phyloP scores from a whole-genome alignment of 495 filamentous ascomycete species.

The Tuber microsphaerosporum region DNA sequence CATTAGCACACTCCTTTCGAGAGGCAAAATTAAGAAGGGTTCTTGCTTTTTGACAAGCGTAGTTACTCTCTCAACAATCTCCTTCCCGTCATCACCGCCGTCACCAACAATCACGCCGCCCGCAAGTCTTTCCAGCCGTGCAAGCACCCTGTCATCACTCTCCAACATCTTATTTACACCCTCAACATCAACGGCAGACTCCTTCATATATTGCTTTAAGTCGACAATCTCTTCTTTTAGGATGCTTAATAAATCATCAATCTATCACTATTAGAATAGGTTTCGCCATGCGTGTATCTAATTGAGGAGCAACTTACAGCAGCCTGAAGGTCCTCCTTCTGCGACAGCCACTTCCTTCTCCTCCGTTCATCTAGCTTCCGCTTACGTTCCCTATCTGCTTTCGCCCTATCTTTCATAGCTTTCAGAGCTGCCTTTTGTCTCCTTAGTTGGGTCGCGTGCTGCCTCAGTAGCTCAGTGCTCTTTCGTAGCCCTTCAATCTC shows the following conservation, averaged over 20 bases:
- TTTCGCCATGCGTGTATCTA: background rate
- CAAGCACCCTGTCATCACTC: conserved; percentile 39
- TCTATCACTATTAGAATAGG: conserved; percentile 10
- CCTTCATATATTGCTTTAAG: conserved; percentile 23
- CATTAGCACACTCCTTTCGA: conserved; percentile 8
- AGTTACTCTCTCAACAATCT: conserved; percentile 27
- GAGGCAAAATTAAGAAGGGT: background rate
- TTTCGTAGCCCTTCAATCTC: conserved; percentile 27
- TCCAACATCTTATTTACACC: conserved; percentile 28
- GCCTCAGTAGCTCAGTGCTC: conserved; percentile 27
- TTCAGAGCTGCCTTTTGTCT: conserved; percentile 21
- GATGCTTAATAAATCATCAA: conserved; percentile 40
- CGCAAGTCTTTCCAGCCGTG: conserved; percentile 31
- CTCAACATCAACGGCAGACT: conserved; percentile 20
- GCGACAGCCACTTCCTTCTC: conserved; percentile 28
- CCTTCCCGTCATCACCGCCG: conserved; percentile 15
- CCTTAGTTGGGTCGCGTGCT: conserved; percentile 30
- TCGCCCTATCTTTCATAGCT: conserved; percentile 17
- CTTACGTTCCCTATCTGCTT: conserved; percentile 17
- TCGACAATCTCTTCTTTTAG: conserved; percentile 35
- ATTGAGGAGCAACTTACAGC: conserved; percentile 9
- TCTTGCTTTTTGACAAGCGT: conserved; percentile 31
- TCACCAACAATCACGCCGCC: conserved; percentile 21
- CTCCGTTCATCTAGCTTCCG: conserved; percentile 28
- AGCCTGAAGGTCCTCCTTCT: conserved; percentile 29